Conservation (phyloP, 305 asterid genomes). For the Fraxinus velutina region DNA sequence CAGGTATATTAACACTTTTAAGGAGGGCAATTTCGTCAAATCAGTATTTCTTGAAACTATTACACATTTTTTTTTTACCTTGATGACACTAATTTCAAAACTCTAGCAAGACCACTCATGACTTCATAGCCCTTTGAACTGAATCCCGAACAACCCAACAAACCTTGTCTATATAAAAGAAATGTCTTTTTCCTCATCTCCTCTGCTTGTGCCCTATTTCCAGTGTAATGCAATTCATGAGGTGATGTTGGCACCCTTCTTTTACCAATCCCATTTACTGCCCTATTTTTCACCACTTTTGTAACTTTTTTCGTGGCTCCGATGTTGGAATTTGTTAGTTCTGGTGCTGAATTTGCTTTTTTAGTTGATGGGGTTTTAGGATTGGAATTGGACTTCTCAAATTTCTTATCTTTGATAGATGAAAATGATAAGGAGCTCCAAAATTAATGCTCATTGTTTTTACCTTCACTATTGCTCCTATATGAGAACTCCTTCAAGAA, state of each 20-base stretch:
- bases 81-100: conserved; percentile 32
- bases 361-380: conserved; percentile 20
- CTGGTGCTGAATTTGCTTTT: conserved; percentile 6
- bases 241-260: conserved; percentile 49
- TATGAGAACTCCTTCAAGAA: too few species aligned
- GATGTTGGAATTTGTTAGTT: neutral
- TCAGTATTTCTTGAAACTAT: neutral
- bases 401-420: conserved; percentile 56
- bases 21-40: too few species aligned
- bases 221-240: conserved; percentile 29
- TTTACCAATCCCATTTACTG: conserved; percentile 36
- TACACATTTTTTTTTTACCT: conserved; percentile 5
- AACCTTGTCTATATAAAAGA: conserved; percentile 28
- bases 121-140: conserved; percentile 33
- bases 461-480: too few species aligned
- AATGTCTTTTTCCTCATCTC: conserved; percentile 32
- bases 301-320: neutral
- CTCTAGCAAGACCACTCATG: conserved; percentile 34
- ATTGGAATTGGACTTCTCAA: conserved; percentile 14
- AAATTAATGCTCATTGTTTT: too few species aligned
- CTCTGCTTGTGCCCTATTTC: conserved; percentile 23
- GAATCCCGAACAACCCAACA: conserved; percentile 31
- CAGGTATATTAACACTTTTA: too few species aligned
- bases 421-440: conserved; percentile 37
- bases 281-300: conserved; percentile 33